Base-by-base conservation (phyloP, 805 yeast genomes). In the Peterozyma toletana region DNA sequence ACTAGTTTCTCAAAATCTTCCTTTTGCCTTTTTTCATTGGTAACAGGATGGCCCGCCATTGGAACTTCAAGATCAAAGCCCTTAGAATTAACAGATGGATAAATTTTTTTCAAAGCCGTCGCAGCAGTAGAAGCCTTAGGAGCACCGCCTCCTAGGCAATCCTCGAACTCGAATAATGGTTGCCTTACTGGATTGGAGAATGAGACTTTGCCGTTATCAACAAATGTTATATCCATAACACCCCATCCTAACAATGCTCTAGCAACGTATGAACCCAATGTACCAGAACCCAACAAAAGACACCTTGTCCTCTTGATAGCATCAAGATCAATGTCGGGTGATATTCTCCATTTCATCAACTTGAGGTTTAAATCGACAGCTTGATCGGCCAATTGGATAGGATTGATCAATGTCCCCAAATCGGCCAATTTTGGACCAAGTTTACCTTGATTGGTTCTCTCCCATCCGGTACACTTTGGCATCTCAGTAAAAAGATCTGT, bases 161-260 rank as follows among this genome's bases (percentile, higher is more conserved):
- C 97, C n/a, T 75, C 73, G 62, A 86, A 91, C 16, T 70, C 73
- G 61, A 80, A 93, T 17, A 93, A 62, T 0, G 98, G 91, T 54
- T 93, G 99, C 41, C 99, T 70, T 0, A 93, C 99, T 0, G 99
- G 99, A 54, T 93, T 93, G 9, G 96, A 86, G 62, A 80, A 88
- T 3, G 97, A 88, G 0, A 95, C 88, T 18, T 75, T 68, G 2
- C 97, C 95, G 59, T 78, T 87, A 60, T 93, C 99, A 2, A 93
- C 91, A 62, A 93, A 80, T 0, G 96, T 84, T 15, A 93, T 82
- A 33, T 78, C 69, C 38, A 87, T 67, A 0, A 90, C 90, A 3
- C 99, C 99, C 99, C 99, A 93, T 1, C 95, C 98, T 60, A 93
- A 59, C 29, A 93, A 63, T 0, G 86, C 83, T 44, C 99, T 70